Percentiles rank a stretch among this genome's conserved stretches.
phyloP scores from a whole-genome alignment of 768 basidiomycete genomes.

The Calvatia gigantea region DNA sequence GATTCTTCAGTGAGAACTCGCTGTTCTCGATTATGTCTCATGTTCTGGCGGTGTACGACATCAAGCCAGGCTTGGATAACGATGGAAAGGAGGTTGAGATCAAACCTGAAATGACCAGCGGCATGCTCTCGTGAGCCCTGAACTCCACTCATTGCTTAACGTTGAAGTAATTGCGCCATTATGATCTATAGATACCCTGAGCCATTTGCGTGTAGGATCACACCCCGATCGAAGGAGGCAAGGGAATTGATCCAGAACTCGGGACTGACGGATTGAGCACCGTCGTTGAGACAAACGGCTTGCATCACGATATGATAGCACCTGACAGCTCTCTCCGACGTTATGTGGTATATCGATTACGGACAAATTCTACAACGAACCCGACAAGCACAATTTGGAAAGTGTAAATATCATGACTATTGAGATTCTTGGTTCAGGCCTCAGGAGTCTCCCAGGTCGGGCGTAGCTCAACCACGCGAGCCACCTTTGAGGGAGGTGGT shows the following conservation, averaged over 20 bases:
- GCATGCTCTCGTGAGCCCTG: slow-evolving; percentile 20
- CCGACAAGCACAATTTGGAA: too few species aligned
- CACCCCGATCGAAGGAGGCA: slow-evolving; percentile 12
- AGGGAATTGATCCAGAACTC: slow-evolving; percentile 5
- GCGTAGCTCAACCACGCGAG: too few species aligned
- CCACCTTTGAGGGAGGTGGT: too few species aligned
- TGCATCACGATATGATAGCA: too few species aligned
- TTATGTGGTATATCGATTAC: too few species aligned
- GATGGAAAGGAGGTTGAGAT: slow-evolving; percentile 18
- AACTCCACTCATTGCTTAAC: neutral
- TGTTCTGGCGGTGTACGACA: slow-evolving; percentile 22
- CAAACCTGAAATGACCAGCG: slow-evolving; percentile 18
- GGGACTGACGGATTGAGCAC: neutral
- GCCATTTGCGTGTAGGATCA: slow-evolving; percentile 23
- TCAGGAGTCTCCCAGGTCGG: too few species aligned
- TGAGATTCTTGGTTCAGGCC: too few species aligned
- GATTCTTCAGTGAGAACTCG: slow-evolving; percentile 21
- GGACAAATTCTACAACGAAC: too few species aligned
- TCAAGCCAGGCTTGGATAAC: slow-evolving; percentile 19
- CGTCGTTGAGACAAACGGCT: too few species aligned
- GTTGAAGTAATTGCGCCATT: neutral
- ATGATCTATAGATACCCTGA: slow-evolving; percentile 17
- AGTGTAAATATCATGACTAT: too few species aligned
- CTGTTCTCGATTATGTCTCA: slow-evolving; percentile 19
- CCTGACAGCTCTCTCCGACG: too few species aligned